Percentiles rank a stretch among this genome's conserved stretches.
Conservation (phyloP, 495 filamentous ascomycete species). For the Apodospora peruviana region DNA sequence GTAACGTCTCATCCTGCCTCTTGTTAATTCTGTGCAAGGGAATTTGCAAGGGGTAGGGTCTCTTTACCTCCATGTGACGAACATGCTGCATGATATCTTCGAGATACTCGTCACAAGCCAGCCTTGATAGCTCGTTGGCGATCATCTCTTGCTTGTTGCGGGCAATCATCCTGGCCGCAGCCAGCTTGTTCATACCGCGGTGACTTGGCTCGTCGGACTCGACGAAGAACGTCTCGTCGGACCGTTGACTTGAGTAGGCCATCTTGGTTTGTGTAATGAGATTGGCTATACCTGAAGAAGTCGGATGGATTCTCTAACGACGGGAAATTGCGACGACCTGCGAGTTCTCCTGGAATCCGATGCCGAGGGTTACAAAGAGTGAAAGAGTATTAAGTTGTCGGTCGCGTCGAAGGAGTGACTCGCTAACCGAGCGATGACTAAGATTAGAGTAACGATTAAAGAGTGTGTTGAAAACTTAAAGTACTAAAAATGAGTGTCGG, state of each 20-base stretch:
- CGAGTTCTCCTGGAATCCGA: constrained; percentile 49
- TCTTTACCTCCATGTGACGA: constrained; percentile 88
- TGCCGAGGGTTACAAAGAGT: constrained; percentile 1
- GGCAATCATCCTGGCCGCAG: constrained; percentile 66
- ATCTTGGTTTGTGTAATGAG: constrained; percentile 46
- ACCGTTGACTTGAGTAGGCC: constrained; percentile 55
- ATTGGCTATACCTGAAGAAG: constrained; percentile 7
- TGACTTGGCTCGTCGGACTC: constrained; percentile 61
- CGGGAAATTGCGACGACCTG: constrained; percentile 35
- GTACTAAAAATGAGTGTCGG: constrained; percentile 42
- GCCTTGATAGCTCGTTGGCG: constrained; percentile 76
- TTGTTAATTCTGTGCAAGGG: not conserved
- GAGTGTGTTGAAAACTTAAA: constrained; percentile 45
- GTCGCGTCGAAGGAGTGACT: constrained; percentile 42
- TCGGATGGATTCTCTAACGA: constrained; percentile 10
- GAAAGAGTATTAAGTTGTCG: constrained; percentile 17
- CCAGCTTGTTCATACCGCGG: constrained; percentile 52
- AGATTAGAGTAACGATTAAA: constrained; percentile 50
- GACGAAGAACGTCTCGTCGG: constrained; percentile 72
- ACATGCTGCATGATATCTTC: constrained; percentile 91
- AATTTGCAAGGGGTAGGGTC: constrained; percentile 2
- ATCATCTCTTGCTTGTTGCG: constrained; percentile 76
- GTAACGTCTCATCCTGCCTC: constrained; percentile 73
- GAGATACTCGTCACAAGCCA: constrained; percentile 81
- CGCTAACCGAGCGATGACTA: constrained; percentile 35